phyloP scores from a whole-genome alignment of 805 yeast species.

The Jamesozyma spencerorum region DNA sequence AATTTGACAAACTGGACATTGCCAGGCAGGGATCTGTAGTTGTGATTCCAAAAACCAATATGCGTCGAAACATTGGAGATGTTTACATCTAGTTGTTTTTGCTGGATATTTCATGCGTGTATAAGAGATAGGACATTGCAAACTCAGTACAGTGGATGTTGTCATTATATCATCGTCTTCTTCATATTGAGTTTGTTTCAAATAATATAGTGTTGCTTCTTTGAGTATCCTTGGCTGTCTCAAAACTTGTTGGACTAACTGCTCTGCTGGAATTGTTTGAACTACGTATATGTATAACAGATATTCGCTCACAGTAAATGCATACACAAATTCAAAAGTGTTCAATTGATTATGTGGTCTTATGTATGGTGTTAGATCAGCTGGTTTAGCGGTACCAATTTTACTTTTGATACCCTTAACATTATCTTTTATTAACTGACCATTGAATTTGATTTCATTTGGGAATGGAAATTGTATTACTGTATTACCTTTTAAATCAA shows the following conservation, averaged over 20 bases:
- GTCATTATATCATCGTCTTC: slow-evolving; percentile 61
- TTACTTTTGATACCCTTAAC: slow-evolving; percentile 68
- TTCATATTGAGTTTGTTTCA: slow-evolving; percentile 3
- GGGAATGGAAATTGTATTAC: slow-evolving; percentile 62
- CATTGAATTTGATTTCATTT: slow-evolving; percentile 57
- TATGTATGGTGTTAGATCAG: slow-evolving; percentile 55
- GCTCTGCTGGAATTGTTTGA: slow-evolving; percentile 36
- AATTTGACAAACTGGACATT: slow-evolving; percentile 72
- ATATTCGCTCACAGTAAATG: slow-evolving; percentile 44
- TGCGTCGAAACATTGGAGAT: slow-evolving; percentile 88
- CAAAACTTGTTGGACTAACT: slow-evolving; percentile 34
- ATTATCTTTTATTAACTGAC: slow-evolving; percentile 38
- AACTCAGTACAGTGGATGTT: slow-evolving; percentile 52
- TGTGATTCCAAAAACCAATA: slow-evolving; percentile 64
- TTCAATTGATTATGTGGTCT: slow-evolving; percentile 30
- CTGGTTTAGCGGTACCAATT: slow-evolving; percentile 75
- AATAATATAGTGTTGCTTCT: slow-evolving; percentile 39
- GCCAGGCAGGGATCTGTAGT: slow-evolving; percentile 73
- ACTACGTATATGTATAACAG: slow-evolving; percentile 53
- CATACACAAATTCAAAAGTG: slow-evolving; percentile 45
- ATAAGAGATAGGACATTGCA: slow-evolving; percentile 73
- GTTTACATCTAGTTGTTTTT: slow-evolving; percentile 62
- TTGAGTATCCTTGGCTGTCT: slow-evolving; percentile 44
- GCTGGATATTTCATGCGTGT: slow-evolving; percentile 63
- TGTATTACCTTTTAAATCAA: slow-evolving; percentile 41